Evolutionary conservation across 2,329 filamentous ascomycete species (phyloP), one percentile per base, ranked within the genome.

Genomic region (Tolypocladium endophyticum): DNA sequence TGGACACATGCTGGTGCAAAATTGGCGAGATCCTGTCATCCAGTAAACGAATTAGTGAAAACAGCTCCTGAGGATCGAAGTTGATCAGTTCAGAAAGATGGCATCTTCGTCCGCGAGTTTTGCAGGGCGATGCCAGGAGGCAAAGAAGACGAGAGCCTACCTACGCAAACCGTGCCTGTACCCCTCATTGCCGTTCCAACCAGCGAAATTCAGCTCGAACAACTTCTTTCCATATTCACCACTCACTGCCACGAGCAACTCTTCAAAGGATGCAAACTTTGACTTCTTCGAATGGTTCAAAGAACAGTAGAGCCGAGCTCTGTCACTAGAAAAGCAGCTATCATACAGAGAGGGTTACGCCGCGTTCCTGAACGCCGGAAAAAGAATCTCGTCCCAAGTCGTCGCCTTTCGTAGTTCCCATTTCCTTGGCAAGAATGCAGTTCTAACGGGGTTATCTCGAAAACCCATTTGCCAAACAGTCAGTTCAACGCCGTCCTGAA

Each of bases 401-500:
- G 50, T 16, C 36, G 20, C 50, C 50, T 54, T 35, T 36, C 47
- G 47, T n/a, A 33, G 4, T 20, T 6, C 28, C 50, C 28, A n/a
- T 20, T 14, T n/a, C 55, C 55, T 41, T 60, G 23, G 56, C 30
- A 33, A 45, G 25, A 52, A 52, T 52, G 50, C 41, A 55, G 33
- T 25, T 58, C 56, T 52, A 58, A 56, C 36, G 23, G 55, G 23
- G 30, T 55, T 55, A 36, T 36, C 38, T 50, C 52, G 36, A 56
- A 56, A 30, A 12, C 33, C 41, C 55, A 28, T 52, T 60, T 52
- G 58, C 58, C 60, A 28, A 56, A n/a, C 43, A 50, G 54, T 50
- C 23, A 45, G 57, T 55, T 58, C 59, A 57, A 59, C 52, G 59
- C 39, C 56, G 20, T 35, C 20, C 30, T 33, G n/a, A 25, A 33